Evolutionary conservation across 2,329 filamentous ascomycete genomes (phyloP), one percentile per base, ranked within the genome.

Genomic region (Sporothrix protearum): DNA sequence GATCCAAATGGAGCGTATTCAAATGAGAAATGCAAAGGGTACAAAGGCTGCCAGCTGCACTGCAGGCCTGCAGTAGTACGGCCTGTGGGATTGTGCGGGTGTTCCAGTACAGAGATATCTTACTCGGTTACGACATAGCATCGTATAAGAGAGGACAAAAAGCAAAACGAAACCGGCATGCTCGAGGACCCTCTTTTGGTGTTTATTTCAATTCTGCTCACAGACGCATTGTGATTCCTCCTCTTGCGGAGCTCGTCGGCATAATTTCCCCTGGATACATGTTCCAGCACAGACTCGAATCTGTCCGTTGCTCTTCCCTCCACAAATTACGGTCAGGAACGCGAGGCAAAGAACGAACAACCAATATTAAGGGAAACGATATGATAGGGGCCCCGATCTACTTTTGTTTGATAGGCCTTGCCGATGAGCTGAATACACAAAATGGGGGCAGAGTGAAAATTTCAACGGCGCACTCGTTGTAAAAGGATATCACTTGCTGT

Each of bases 401-500:
- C n/a, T 59, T 39, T 30, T 66, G 69, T 22, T 59, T 59, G 69
- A 71, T 67, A 71, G 69, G 69, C 10, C 61, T 47, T 22, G 69
- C 61, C 61, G 69, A 71, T 47, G 59, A 55, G 33, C 64, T 68
- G 64, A 51, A 22, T 36, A 19, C 19, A 14, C 12, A 22, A 42
- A 14, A 33, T 8, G 55, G 59, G n/a, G 16, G 25, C 53, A 59
- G 28, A 12, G 33, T 42, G 59, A 73, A 74, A 72, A 70, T 63
- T 71, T 66, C 55, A 25, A 51, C 71, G 22, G 25, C 10, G 59
- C 71, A 74, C 49, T 70, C 53, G 73, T 69, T 68, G 67, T 30
- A 25, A 66, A 72, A 71, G 70, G 70, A 74, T 73, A 73, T 70
- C 73, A 69, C 28, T 39, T 25, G 33, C 33, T 22, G 16, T 42